Percentiles rank a stretch among this genome's conserved stretches.
Conservation (phyloP, 1,284 basidiomycete species). For the Rhodotorula sp. region DNA sequence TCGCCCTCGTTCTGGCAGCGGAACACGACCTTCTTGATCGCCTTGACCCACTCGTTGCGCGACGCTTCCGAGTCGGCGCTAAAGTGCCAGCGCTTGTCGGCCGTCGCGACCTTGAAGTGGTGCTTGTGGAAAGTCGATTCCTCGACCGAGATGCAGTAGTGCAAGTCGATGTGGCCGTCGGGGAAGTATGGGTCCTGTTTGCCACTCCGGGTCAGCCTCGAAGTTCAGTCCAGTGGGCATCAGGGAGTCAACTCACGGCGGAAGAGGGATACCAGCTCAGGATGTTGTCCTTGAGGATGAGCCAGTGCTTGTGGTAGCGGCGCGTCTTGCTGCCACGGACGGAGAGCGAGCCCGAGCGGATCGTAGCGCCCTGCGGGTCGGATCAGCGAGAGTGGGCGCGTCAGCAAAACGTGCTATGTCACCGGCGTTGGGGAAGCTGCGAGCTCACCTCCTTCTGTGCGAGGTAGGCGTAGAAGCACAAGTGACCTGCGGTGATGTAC, state of each 20-base stretch:
- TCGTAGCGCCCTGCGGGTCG: constrained; percentile 64
- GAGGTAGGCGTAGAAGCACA: constrained; percentile 98
- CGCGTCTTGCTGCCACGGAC: constrained; percentile 61
- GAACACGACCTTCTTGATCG: constrained; percentile 82
- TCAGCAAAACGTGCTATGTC: constrained; percentile 10
- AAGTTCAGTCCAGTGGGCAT: constrained; percentile 3
- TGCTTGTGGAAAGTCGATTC: constrained; percentile 56
- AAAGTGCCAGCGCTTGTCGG: constrained; percentile 48
- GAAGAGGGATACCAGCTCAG: constrained; percentile 94
- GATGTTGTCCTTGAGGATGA: constrained; percentile 86
- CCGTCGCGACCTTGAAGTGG: constrained; percentile 49
- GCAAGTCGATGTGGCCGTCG: constrained; percentile 87
- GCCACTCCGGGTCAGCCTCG: background rate
- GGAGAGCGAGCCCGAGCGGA: constrained; percentile 62
- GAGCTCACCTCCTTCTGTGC: constrained; percentile 71
- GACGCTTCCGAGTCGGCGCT: constrained; percentile 46
- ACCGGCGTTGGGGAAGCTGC: background rate
- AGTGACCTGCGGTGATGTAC: constrained; percentile 85
- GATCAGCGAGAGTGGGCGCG: too few relatives aligned
- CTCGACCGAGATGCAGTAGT: constrained; percentile 87
- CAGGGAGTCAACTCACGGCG: constrained; percentile 57
- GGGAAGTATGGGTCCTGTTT: constrained; percentile 90
- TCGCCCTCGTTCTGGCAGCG: constrained; percentile 95
- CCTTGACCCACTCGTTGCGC: constrained; percentile 73
- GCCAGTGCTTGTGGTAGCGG: constrained; percentile 89